A percentile compares a stretch with the other conserved stretches of the same genome.
These are phyloP conservation scores for Fusarium pseudonygamai DNA, from an alignment of 2,329 filamentous ascomycete genomes.

Conservation along the genomic window DNA sequence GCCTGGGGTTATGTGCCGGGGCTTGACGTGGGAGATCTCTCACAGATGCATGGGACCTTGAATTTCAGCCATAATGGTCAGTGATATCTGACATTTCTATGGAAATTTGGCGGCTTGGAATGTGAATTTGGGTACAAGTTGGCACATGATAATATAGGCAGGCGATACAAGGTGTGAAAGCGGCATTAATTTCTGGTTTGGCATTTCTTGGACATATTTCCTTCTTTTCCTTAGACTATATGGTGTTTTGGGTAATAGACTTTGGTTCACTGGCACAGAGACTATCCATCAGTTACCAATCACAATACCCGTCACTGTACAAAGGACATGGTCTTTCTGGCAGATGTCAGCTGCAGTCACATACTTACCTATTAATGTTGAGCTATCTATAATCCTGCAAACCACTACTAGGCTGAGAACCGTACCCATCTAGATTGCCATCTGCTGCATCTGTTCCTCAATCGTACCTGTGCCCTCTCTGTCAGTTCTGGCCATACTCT, in stretches of 20 bases:
- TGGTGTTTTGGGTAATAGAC: neutral
- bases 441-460: neutral
- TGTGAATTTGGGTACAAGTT: neutral
- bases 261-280: too few relatives aligned
- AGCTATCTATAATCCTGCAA: fast-evolving
- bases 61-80: neutral
- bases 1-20: neutral
- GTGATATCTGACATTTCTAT: neutral
- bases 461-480: neutral
- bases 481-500: neutral
- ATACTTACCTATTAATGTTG: neutral
- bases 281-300: neutral
- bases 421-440: neutral
- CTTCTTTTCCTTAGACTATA: neutral
- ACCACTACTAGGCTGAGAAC: too few relatives aligned
- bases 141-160: neutral
- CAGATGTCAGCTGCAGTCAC: neutral
- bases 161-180: too few relatives aligned
- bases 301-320: neutral
- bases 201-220: neutral
- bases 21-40: neutral
- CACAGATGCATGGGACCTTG: neutral
- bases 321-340: neutral
- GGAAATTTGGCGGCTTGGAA: neutral
- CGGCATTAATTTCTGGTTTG: neutral